Percentiles rank a stretch among this genome's conserved stretches.
Evolutionary conservation across 495 filamentous ascomycete species (phyloP).

Genomic region (Aspergillus funiculosus): DNA sequence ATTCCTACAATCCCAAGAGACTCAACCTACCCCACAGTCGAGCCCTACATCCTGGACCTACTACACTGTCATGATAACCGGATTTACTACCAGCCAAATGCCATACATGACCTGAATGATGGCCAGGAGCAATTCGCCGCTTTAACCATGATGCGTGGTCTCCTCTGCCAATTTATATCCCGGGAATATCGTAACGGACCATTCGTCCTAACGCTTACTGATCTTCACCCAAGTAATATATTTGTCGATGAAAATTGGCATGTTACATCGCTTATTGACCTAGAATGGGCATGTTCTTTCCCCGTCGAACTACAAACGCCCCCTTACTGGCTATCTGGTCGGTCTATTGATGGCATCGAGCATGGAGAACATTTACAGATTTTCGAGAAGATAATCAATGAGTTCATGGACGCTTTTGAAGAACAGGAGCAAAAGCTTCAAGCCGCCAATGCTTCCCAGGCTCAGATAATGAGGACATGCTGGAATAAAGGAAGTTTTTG

Average conservation of each 20-base stretch:
- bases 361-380: conserved; percentile 1
- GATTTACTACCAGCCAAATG: conserved; percentile 28
- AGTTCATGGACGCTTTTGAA: conserved; percentile 17
- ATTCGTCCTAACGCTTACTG: conserved; percentile 22
- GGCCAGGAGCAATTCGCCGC: conserved; percentile 24
- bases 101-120: conserved; percentile 21
- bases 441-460: background rate
- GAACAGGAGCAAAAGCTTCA: conserved; percentile 12
- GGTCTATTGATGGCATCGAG: conserved; percentile 16
- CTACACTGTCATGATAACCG: conserved; percentile 27
- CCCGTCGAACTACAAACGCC: conserved; percentile 19
- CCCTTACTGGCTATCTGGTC: conserved; percentile 31
- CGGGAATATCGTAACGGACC: conserved; percentile 20
- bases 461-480: conserved; percentile 15
- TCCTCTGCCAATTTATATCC: conserved; percentile 21
- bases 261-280: conserved; percentile 20
- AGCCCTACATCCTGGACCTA: conserved; percentile 25
- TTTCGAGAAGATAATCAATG: conserved; percentile 2
- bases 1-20: conserved; percentile 24
- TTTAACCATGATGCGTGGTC: conserved; percentile 21
- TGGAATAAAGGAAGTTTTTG: conserved; percentile 21
- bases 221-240: conserved; percentile 30
- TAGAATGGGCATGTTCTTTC: conserved; percentile 26
- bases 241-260: conserved; percentile 30
- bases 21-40: conserved; percentile 22